phyloP scores from a whole-genome alignment of 805 yeast species.

The Naumovozyma dairenensis region DNA sequence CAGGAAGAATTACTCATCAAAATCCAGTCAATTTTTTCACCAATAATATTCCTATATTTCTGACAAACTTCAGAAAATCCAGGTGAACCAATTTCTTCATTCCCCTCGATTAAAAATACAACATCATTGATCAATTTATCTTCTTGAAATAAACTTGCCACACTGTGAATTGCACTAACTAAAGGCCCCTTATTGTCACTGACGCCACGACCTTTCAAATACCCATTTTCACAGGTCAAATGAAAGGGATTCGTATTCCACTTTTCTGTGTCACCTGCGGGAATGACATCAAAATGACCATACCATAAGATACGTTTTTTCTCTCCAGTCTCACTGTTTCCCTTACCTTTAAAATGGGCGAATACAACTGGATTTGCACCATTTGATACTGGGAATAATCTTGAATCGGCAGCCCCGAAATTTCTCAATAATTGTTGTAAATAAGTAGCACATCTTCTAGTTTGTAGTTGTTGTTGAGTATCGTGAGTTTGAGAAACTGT shows the following conservation, averaged over 20 bases:
- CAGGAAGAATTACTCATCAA: constrained; percentile 86
- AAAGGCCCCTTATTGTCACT: constrained; percentile 94
- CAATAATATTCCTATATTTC: constrained; percentile 43
- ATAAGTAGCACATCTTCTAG: constrained; percentile 77
- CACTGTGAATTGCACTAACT: constrained; percentile 78
- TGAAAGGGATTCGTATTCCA: constrained; percentile 80
- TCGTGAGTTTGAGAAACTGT: constrained; percentile 72
- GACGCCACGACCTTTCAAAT: constrained; percentile 83
- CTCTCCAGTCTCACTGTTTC: constrained; percentile 2
- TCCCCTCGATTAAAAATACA: constrained; percentile 83
- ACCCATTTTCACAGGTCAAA: constrained; percentile 72
- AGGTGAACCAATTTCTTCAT: constrained; percentile 86
- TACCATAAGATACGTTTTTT: constrained; percentile 64
- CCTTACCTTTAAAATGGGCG: constrained; percentile 53
- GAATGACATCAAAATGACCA: constrained; percentile 94
- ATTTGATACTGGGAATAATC: constrained; percentile 59
- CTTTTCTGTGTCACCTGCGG: constrained; percentile 48
- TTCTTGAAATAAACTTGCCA: constrained; percentile 53
- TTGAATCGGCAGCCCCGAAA: constrained; percentile 61
- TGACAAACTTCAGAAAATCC: constrained; percentile 69
- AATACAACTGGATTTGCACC: constrained; percentile 76
- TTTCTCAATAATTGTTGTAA: constrained; percentile 50
- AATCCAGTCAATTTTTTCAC: constrained; percentile 74
- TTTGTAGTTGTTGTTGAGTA: constrained; percentile 47
- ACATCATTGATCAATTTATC: constrained; percentile 57